Percentiles rank a stretch among this genome's conserved stretches.
Evolutionary conservation across 331 rosid species (phyloP).

Genomic region (Prunus yedoensis): DNA sequence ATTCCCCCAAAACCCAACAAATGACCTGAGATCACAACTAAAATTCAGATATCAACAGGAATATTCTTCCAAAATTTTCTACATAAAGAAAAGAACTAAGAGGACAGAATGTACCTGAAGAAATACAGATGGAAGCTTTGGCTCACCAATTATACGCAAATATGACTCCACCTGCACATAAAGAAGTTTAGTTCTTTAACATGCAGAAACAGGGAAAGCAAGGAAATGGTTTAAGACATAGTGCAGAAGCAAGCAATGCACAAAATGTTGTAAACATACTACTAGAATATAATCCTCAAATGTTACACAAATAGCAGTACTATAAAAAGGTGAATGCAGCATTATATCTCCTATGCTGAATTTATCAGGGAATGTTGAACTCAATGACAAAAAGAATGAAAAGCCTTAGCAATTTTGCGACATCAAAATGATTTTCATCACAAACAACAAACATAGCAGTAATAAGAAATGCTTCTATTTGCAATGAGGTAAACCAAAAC

Average conservation of each 20-base stretch:
- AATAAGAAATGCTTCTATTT: not conserved
- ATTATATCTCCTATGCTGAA: not conserved
- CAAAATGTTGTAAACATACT: not conserved
- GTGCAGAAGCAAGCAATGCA: not conserved
- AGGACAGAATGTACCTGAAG: conserved; percentile 58
- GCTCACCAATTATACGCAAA: conserved; percentile 72
- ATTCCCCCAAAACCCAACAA: conserved; percentile 95
- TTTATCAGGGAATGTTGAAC: not conserved
- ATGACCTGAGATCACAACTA: conserved; percentile 63
- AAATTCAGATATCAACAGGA: conserved; percentile 15
- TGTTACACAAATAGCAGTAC: not conserved
- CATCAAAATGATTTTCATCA: not conserved
- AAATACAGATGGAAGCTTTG: conserved; percentile 83
- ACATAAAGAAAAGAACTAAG: not conserved
- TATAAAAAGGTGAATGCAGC: not conserved
- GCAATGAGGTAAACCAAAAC: not conserved
- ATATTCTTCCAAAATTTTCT: conserved; percentile 4
- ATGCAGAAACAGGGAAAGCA: not conserved
- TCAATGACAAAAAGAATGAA: not conserved
- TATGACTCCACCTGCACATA: conserved; percentile 76
- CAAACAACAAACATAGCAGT: not conserved
- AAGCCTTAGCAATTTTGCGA: not conserved
- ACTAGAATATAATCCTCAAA: not conserved
- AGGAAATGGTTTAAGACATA: not conserved
- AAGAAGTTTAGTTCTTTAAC: not conserved